Conservation (phyloP, 2,329 filamentous ascomycete species). For the Cladosporium sp. region DNA sequence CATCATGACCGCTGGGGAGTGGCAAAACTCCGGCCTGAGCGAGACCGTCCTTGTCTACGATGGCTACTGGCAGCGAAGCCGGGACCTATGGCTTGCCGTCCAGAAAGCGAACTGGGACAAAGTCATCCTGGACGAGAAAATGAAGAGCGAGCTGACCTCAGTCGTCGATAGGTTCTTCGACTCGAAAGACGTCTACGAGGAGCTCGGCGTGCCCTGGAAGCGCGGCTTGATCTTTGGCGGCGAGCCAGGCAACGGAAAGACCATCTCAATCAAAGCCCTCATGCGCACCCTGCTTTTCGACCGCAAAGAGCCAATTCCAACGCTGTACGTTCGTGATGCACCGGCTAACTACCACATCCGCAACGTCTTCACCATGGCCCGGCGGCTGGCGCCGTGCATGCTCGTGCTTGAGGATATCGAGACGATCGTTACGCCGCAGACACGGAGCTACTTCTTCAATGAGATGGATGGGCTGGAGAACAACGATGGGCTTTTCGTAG, state of each 20-base stretch:
- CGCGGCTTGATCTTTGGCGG: slow-evolving; percentile 41
- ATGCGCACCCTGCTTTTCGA: slow-evolving; percentile 35
- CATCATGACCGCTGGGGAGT: slow-evolving; percentile 34
- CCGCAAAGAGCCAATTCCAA: slow-evolving; percentile 31
- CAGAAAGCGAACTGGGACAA: slow-evolving; percentile 40
- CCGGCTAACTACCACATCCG: slow-evolving; percentile 39
- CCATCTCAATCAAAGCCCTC: slow-evolving; percentile 37
- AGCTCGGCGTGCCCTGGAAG: slow-evolving; percentile 44
- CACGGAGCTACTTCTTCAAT: slow-evolving; percentile 65
- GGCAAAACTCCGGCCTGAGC: slow-evolving; percentile 27
- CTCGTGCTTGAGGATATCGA: slow-evolving; percentile 68
- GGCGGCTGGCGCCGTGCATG: slow-evolving; percentile 59
- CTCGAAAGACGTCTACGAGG: slow-evolving; percentile 33
- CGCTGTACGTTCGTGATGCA: slow-evolving; percentile 36
- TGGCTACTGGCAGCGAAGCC: slow-evolving; percentile 35
- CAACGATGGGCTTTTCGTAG: slow-evolving; percentile 65
- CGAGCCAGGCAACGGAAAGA: slow-evolving; percentile 39
- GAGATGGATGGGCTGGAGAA: slow-evolving; percentile 63
- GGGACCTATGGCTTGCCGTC: slow-evolving; percentile 34
- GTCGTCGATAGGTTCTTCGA: slow-evolving; percentile 39
- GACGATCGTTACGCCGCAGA: slow-evolving; percentile 55
- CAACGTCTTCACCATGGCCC: slow-evolving; percentile 52
- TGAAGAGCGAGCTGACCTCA: slow-evolving; percentile 38
- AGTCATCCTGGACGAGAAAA: slow-evolving; percentile 40
- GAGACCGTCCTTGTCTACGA: slow-evolving; percentile 42